Evolutionary conservation across 2,329 filamentous ascomycete genomes (phyloP).

Genomic region (Raffaelea deltoideospora): DNA sequence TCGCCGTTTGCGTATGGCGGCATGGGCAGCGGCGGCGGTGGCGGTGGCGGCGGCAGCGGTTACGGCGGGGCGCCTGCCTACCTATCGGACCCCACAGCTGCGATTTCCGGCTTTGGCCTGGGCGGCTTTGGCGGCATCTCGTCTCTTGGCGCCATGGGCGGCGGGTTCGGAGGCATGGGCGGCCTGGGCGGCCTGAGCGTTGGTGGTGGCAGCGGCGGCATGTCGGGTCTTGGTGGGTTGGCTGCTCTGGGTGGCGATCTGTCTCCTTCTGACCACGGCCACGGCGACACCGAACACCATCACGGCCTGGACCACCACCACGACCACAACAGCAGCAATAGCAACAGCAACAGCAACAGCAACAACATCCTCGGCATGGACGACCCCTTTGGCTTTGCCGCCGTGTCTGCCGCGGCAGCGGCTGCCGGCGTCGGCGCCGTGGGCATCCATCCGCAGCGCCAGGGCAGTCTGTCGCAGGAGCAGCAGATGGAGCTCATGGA

Average conservation of each 20-base stretch:
- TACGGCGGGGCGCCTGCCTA: constrained; percentile 17
- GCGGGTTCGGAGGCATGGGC: background rate
- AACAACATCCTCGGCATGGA: too few relatives aligned
- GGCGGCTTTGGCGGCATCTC: constrained; percentile 5
- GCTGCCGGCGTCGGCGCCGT: constrained; percentile 7
- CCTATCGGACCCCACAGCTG: constrained; percentile 9
- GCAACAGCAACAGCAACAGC: too few relatives aligned
- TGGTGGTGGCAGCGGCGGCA: background rate
- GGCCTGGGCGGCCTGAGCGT: background rate
- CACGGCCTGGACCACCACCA: too few relatives aligned
- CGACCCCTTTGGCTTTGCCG: constrained; percentile 5
- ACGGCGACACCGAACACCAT: constrained; percentile 12
- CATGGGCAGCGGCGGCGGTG: constrained; percentile 18
- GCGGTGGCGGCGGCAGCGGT: too few relatives aligned
- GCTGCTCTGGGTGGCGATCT: too few relatives aligned
- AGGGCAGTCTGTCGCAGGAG: constrained; percentile 60
- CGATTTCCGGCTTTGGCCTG: constrained; percentile 12
- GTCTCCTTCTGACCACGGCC: too few relatives aligned
- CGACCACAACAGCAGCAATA: too few relatives aligned
- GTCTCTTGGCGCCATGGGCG: constrained; percentile 2
- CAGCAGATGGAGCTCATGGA: constrained; percentile 76
- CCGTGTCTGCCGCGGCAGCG: too few relatives aligned
- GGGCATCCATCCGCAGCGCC: constrained; percentile 27
- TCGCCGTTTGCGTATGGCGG: constrained; percentile 31
- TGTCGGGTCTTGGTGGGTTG: constrained; percentile 10